phyloP scores from a whole-genome alignment of 495 filamentous ascomycete genomes.

The Lophium mytilinum region DNA sequence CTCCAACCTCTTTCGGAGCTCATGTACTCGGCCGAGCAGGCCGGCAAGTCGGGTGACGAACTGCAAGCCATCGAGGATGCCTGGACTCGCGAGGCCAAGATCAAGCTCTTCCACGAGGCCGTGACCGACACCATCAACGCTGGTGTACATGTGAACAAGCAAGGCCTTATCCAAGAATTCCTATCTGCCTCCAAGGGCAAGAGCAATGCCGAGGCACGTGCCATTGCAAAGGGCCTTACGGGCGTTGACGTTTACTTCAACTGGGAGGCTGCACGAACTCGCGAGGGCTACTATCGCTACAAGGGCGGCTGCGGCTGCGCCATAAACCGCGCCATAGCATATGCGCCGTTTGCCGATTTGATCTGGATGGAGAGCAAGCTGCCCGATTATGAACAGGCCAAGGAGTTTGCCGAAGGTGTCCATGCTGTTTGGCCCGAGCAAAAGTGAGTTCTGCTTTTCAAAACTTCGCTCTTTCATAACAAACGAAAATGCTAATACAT shows the following conservation, averaged over 20 bases:
- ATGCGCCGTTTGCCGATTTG: constrained; percentile 87
- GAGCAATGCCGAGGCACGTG: constrained; percentile 73
- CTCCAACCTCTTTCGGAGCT: constrained; percentile 82
- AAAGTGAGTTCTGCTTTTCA: constrained; percentile 56
- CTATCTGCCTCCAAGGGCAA: constrained; percentile 62
- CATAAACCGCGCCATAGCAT: constrained; percentile 84
- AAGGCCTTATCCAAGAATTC: constrained; percentile 58
- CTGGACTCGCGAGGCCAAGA: constrained; percentile 72
- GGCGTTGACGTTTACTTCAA: constrained; percentile 83
- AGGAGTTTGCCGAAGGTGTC: constrained; percentile 90
- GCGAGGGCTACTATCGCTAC: constrained; percentile 91
- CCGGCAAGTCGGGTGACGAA: constrained; percentile 70
- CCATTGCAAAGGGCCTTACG: constrained; percentile 71
- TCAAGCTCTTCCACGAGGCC: constrained; percentile 87
- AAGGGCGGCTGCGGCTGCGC: constrained; percentile 86
- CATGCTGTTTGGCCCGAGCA: constrained; percentile 93
- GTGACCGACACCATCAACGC: constrained; percentile 74
- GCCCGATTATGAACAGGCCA: constrained; percentile 84
- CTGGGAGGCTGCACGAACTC: constrained; percentile 84
- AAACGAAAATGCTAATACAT: neutral
- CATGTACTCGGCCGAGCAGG: constrained; percentile 76
- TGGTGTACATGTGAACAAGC: constrained; percentile 56
- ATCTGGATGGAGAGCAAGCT: constrained; percentile 99
- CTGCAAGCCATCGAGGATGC: constrained; percentile 89
- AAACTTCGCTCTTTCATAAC: neutral